phyloP scores from a whole-genome alignment of 2,329 filamentous ascomycete species.

The Orbilia ellipsospora region DNA sequence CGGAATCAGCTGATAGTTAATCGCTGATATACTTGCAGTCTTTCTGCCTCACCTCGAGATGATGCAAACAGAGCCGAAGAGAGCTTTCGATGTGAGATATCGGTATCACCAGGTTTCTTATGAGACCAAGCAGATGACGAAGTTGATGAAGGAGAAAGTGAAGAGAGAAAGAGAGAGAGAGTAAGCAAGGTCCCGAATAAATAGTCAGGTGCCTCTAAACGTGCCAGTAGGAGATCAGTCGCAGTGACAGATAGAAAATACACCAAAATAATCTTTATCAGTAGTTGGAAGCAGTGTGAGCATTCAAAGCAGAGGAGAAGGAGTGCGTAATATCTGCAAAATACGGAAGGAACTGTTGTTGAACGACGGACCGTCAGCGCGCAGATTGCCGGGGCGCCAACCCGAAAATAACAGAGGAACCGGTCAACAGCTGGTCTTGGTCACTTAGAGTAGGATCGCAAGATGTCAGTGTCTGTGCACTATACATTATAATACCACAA shows the following conservation, averaged over 20 bases:
- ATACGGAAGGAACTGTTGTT: background rate
- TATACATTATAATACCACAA: constrained; percentile 11
- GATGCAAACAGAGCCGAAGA: no score
- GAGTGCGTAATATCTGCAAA: background rate
- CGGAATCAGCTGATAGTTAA: no score
- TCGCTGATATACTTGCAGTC: no score
- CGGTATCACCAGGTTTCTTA: no score
- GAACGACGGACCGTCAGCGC: background rate
- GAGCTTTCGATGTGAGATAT: background rate
- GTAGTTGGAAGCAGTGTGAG: background rate
- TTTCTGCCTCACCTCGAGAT: no score
- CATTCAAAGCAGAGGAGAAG: background rate
- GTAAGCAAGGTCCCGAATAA: background rate
- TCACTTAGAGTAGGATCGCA: background rate
- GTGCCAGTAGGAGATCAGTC: constrained; percentile 3
- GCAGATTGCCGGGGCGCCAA: background rate
- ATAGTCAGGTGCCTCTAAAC: background rate
- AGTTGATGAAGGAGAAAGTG: background rate
- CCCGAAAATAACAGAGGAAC: background rate
- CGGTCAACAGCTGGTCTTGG: background rate
- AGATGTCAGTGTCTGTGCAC: background rate
- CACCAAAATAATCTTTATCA: background rate
- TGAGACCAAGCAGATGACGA: no score
- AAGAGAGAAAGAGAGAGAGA: background rate
- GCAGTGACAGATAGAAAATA: background rate